phyloP scores from a whole-genome alignment of 768 basidiomycete species.

The Collybia mongolica region DNA sequence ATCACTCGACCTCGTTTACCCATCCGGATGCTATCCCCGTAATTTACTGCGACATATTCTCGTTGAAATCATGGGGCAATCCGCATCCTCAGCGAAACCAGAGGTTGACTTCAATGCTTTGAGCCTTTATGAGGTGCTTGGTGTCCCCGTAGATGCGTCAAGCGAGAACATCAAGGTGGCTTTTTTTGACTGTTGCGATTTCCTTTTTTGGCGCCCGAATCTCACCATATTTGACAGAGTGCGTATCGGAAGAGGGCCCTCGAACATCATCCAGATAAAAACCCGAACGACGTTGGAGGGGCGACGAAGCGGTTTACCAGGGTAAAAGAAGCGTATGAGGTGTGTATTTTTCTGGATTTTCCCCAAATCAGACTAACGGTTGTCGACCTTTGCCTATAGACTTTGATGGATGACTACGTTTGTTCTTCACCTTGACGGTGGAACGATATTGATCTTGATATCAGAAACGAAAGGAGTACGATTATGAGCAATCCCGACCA shows the following conservation, averaged over 20 bases:
- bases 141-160: not conserved
- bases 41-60: no score
- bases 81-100: no score
- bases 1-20: no score
- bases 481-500: not conserved
- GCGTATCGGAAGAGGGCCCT: conserved; percentile 67
- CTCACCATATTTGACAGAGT: conserved; percentile 31
- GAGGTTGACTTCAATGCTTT: not conserved
- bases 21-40: no score
- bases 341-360: not conserved
- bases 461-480: conserved; percentile 6
- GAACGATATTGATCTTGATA: not conserved
- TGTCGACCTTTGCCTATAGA: conserved; percentile 1
- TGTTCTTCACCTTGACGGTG: not conserved
- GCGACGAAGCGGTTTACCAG: conserved; percentile 67
- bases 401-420: conserved; percentile 11
- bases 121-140: conserved; percentile 7
- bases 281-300: conserved; percentile 61
- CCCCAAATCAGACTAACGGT: conserved; percentile 21
- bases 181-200: not conserved
- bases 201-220: not conserved
- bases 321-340: conserved; percentile 81
- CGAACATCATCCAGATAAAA: conserved; percentile 70
- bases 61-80: no score
- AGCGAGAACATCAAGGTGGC: conserved; percentile 7